phyloP scores from a whole-genome alignment of 1,284 basidiomycete genomes.

The Phylloboletellus chloephorus region DNA sequence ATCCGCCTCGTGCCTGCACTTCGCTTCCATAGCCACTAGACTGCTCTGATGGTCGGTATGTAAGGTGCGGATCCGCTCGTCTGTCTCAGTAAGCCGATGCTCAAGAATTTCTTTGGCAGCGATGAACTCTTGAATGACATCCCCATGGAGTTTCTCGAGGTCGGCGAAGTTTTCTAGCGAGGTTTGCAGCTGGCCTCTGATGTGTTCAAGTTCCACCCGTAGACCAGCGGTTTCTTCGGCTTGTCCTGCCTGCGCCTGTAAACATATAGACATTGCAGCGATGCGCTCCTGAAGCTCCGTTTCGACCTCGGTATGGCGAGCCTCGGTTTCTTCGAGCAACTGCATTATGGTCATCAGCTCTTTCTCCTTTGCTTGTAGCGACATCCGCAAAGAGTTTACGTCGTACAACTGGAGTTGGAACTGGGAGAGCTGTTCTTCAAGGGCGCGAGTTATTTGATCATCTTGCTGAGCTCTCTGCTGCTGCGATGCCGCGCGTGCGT shows the following conservation, averaged over 20 bases:
- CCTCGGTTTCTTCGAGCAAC: slow-evolving; percentile 20
- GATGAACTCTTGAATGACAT: slow-evolving; percentile 20
- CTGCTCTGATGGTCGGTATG: slow-evolving; percentile 17
- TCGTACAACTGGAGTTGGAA: slow-evolving; percentile 1
- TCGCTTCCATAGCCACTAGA: slow-evolving; percentile 19
- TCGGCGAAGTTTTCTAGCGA: slow-evolving; percentile 23
- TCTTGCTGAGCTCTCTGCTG: slow-evolving; percentile 6
- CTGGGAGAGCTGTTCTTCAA: slow-evolving; percentile 4
- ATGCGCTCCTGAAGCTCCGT: slow-evolving; percentile 21
- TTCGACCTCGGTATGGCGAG: slow-evolving; percentile 13
- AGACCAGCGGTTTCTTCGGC: slow-evolving; percentile 15
- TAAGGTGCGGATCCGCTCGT: slow-evolving; percentile 23
- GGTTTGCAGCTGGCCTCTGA: slow-evolving; percentile 15
- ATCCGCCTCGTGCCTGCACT: slow-evolving; percentile 16
- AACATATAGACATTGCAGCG: slow-evolving; percentile 15
- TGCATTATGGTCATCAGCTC: slow-evolving; percentile 17
- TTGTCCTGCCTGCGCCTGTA: slow-evolving; percentile 13
- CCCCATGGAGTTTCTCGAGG: slow-evolving; percentile 22
- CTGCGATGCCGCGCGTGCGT: background rate
- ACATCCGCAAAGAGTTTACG: slow-evolving; percentile 14
- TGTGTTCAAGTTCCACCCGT: slow-evolving; percentile 17
- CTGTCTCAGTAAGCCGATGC: slow-evolving; percentile 16
- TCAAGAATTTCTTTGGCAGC: slow-evolving; percentile 21
- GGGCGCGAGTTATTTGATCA: background rate
- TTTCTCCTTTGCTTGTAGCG: slow-evolving; percentile 20